Evolutionary conservation across 129 eudicot species (phyloP).

Genomic region (Erigeron canadensis): DNA sequence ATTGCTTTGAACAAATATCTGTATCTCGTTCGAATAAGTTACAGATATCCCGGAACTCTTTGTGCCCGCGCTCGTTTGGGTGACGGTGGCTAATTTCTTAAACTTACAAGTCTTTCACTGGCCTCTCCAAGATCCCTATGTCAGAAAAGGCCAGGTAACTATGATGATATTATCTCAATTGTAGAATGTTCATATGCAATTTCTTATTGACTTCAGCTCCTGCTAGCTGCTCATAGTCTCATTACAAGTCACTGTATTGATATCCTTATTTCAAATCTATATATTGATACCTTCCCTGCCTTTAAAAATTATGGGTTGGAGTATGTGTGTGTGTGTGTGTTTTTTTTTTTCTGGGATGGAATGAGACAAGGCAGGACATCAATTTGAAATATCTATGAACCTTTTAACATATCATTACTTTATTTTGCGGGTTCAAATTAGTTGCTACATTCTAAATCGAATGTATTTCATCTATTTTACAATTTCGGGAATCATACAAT

Average conservation of each 20-base stretch:
- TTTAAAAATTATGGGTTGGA: too few relatives aligned
- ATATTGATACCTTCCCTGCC: too few relatives aligned
- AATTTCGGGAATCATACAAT: too few relatives aligned
- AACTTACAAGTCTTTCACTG: conserved; percentile 10
- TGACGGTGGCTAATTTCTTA: conserved; percentile 38
- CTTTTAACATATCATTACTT: too few relatives aligned
- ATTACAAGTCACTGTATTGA: neutral
- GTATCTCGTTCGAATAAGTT: conserved; percentile 28
- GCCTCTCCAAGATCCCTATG: conserved; percentile 3
- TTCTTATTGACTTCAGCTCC: neutral
- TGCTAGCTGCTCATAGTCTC: conserved; percentile 2
- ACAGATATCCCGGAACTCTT: conserved; percentile 17
- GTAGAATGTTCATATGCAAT: conserved; percentile 7
- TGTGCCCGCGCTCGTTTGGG: conserved; percentile 37
- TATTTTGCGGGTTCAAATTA: too few relatives aligned
- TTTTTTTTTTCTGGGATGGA: too few relatives aligned
- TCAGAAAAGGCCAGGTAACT: conserved; percentile 3
- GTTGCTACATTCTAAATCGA: too few relatives aligned
- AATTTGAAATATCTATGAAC: too few relatives aligned
- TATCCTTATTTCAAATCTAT: too few relatives aligned
- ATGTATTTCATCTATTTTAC: too few relatives aligned
- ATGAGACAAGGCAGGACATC: too few relatives aligned
- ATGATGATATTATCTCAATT: neutral
- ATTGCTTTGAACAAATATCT: conserved; percentile 9
- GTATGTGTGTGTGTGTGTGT: too few relatives aligned